Evolutionary conservation across 163 green algal species (phyloP), one percentile per base, ranked within the genome.

Genomic region (Scenedesmus sp.): DNA sequence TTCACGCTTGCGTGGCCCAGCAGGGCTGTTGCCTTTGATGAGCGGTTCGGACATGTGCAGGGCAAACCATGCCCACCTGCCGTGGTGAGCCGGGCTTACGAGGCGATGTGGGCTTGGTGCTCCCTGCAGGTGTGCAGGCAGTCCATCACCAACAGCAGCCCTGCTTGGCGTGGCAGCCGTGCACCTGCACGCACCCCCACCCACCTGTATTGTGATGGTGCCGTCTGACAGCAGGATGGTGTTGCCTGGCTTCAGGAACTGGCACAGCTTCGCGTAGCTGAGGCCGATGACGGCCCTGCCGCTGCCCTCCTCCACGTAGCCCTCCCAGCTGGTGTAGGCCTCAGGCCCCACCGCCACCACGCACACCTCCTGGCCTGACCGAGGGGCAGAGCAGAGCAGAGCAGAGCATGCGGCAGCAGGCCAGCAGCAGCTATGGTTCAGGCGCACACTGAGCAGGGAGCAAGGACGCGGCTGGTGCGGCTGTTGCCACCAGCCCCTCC

Each of bases 261-360:
- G 91, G 89, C 82, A 93, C 80, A 97, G 91, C 85, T 94, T 94
- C 43, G 44, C 90, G 86, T 97, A 97, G 44, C 86, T 94, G 51
- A 96, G 91, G 10, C 93, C 94, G 68, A 97, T 96, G 49, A 90
- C 81, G 18, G 90, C 95, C 20, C 73, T 43, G 16, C 82, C 70
- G 24, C 43, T 92, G n/a, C 43, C 86, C 35, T 92, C 87, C 76
- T 95, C 88, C 88, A 92, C 89, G 86, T 91, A 94, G 56, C 93
- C 95, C 91, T 96, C 94, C 73, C 92, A 97, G 40, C 84, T 92
- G 73, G 91, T 93, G 79, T 96, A 95, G 15, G 43, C 72, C 7
- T 89, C 84, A 15, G 96, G 93, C 35, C 96, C 96, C 72, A 97
- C 95, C 37, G 94, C 94, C 51, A 95, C 92, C 35, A 97, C 85